Evolutionary conservation across 2,329 filamentous ascomycete genomes (phyloP).

Genomic region (Nemania bipapillata): DNA sequence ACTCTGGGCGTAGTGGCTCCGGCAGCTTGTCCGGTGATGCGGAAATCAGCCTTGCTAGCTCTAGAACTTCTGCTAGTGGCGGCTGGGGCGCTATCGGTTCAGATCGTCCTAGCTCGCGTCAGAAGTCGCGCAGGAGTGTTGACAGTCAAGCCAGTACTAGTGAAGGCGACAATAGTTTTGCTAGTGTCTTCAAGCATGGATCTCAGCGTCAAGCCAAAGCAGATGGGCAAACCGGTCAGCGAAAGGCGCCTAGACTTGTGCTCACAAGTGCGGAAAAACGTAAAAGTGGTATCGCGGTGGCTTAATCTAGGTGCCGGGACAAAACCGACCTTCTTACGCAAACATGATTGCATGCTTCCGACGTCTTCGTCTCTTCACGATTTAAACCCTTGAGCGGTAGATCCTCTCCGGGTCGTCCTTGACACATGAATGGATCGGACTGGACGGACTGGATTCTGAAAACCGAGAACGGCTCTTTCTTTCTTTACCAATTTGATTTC

Average conservation of each 20-base stretch:
- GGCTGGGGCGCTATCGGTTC: slow-evolving; percentile 84
- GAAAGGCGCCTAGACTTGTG: slow-evolving; percentile 86
- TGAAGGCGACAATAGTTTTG: slow-evolving; percentile 70
- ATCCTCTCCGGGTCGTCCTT: slow-evolving; percentile 43
- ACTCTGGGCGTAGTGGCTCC: slow-evolving; percentile 76
- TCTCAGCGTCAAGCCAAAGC: slow-evolving; percentile 64
- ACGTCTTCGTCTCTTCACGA: slow-evolving; percentile 48
- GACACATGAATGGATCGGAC: slow-evolving; percentile 47
- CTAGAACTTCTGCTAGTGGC: slow-evolving; percentile 78
- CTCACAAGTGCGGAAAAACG: slow-evolving; percentile 91
- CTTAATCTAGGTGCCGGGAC: slow-evolving; percentile 39
- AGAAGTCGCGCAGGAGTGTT: slow-evolving; percentile 71
- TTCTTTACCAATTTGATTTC: slow-evolving; percentile 46
- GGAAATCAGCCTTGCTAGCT: slow-evolving; percentile 75
- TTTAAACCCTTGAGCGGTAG: slow-evolving; percentile 46
- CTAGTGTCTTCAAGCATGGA: slow-evolving; percentile 72
- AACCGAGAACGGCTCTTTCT: slow-evolving; percentile 46
- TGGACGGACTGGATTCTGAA: slow-evolving; percentile 40
- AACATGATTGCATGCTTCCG: slow-evolving; percentile 50
- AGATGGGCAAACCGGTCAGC: slow-evolving; percentile 70
- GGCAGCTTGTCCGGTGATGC: slow-evolving; percentile 82
- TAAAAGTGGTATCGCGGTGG: slow-evolving; percentile 66
- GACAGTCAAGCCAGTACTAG: slow-evolving; percentile 73
- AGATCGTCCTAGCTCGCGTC: slow-evolving; percentile 77
- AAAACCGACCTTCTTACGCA: slow-evolving; percentile 41